These are phyloP conservation scores for Triticum timopheevii DNA, from an alignment of 176 grass and related monocot genomes.

Conservation along the genomic window DNA sequence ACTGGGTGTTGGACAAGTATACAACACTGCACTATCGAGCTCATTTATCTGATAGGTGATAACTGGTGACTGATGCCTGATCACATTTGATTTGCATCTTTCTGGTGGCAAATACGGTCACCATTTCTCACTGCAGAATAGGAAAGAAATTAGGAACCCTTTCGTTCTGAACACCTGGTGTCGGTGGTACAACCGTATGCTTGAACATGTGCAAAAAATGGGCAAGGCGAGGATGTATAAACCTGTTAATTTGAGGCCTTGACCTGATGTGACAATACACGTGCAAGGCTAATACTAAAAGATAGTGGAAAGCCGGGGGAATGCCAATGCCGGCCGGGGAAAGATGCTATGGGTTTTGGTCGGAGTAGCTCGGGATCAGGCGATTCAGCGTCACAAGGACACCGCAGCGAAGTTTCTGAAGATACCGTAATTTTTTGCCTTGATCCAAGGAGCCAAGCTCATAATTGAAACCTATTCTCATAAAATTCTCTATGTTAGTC, in stretches of 20 bases:
- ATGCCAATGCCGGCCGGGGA: constrained; percentile 13
- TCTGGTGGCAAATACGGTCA: background rate
- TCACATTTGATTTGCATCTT: background rate
- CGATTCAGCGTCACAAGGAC: constrained; percentile 30
- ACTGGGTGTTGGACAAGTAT: too few species aligned
- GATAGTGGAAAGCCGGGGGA: background rate
- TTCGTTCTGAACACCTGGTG: background rate
- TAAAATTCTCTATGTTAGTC: too few species aligned
- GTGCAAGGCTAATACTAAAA: constrained; percentile 6
- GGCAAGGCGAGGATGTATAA: background rate
- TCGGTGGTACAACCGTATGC: background rate
- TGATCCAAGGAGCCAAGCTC: too few species aligned
- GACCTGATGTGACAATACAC: constrained; percentile 40
- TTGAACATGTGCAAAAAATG: background rate
- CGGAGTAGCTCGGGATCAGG: background rate
- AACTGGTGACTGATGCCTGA: background rate
- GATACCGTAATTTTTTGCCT: too few species aligned
- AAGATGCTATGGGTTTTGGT: background rate
- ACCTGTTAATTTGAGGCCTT: constrained; percentile 10
- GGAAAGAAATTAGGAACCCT: background rate
- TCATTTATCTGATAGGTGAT: background rate
- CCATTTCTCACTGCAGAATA: background rate
- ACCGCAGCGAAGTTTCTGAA: constrained; percentile 13
- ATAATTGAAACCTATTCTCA: too few species aligned
- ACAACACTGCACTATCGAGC: background rate